Conservation (phyloP, 257 asterid genomes). For the Ligustrum vulgare region DNA sequence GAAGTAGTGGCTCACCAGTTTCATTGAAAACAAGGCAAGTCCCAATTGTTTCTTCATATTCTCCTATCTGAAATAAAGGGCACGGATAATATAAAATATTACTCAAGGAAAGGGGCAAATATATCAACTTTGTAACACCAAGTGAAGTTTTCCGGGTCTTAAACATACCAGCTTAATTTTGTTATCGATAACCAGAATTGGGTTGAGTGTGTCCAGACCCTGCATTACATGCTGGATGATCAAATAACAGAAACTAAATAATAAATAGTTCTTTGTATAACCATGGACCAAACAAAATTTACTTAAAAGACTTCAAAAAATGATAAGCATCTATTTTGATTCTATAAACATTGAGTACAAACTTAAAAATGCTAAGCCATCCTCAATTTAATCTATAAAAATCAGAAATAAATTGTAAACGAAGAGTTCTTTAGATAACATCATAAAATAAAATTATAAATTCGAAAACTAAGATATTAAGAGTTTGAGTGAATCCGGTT, state of each 20-base stretch:
- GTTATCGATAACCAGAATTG: slow-evolving; percentile 67
- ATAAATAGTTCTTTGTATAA: background rate
- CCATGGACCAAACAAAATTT: background rate
- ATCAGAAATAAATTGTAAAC: background rate
- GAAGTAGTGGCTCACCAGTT: slow-evolving; percentile 56
- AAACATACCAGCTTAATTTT: slow-evolving; percentile 80
- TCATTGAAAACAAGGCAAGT: slow-evolving; percentile 73
- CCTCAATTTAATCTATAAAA: background rate
- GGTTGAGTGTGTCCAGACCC: slow-evolving; percentile 84
- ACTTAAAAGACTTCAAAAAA: background rate
- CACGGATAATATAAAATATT: background rate
- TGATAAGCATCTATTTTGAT: slow-evolving; percentile 1
- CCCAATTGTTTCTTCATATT: slow-evolving; percentile 82
- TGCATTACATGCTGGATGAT: slow-evolving; percentile 36
- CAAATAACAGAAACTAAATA: background rate
- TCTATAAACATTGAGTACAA: background rate
- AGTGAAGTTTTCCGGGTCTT: background rate
- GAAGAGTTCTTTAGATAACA: background rate
- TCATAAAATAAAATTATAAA: too few relatives aligned
- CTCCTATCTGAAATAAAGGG: slow-evolving; percentile 60
- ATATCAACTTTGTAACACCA: background rate
- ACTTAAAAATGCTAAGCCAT: slow-evolving; percentile 3
- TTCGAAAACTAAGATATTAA: background rate
- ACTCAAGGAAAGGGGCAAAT: background rate
- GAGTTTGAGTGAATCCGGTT: background rate